Evolutionary conservation across 2,329 filamentous ascomycete species (phyloP).

Genomic region (Colletotrichum shisoi): DNA sequence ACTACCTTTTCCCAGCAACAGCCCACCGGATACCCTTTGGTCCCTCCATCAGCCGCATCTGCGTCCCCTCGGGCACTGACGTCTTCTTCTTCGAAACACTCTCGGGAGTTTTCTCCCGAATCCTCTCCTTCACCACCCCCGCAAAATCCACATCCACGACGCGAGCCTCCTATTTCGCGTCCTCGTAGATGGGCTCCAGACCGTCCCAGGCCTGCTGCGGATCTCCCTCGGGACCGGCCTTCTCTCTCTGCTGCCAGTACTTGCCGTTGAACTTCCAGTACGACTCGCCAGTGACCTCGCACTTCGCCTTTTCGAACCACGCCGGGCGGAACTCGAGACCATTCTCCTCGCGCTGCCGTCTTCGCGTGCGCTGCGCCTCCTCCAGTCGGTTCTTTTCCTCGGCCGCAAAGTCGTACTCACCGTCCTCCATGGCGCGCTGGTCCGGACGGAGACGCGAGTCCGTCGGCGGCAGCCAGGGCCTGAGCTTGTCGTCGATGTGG

Average conservation of each 20-base stretch:
- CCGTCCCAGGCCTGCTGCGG: slow-evolving; percentile 67
- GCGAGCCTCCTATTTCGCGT: slow-evolving; percentile 38
- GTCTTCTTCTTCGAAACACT: neutral
- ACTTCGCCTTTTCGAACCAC: slow-evolving; percentile 81
- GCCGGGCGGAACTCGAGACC: slow-evolving; percentile 84
- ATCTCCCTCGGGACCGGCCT: slow-evolving; percentile 68
- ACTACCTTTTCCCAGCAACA: slow-evolving; percentile 12
- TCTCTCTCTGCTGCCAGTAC: slow-evolving; percentile 82
- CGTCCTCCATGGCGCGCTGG: slow-evolving; percentile 97
- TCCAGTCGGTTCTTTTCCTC: slow-evolving; percentile 94
- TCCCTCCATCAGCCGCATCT: slow-evolving; percentile 4
- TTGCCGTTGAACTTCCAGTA: slow-evolving; percentile 89
- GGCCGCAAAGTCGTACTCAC: slow-evolving; percentile 93
- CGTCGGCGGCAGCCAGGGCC: slow-evolving; percentile 82
- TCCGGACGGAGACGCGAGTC: slow-evolving; percentile 93
- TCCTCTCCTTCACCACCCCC: neutral
- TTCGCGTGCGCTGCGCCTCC: slow-evolving; percentile 82
- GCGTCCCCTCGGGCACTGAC: neutral
- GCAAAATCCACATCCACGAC: neutral
- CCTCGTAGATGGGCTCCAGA: slow-evolving; percentile 76
- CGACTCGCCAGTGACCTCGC: slow-evolving; percentile 82
- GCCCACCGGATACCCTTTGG: slow-evolving; percentile 13
- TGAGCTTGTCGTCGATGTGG: slow-evolving; percentile 83
- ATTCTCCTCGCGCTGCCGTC: slow-evolving; percentile 74
- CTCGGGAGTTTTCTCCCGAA: neutral